phyloP scores from a whole-genome alignment of 306 rosid species.

The Castanopsis chinensis region DNA sequence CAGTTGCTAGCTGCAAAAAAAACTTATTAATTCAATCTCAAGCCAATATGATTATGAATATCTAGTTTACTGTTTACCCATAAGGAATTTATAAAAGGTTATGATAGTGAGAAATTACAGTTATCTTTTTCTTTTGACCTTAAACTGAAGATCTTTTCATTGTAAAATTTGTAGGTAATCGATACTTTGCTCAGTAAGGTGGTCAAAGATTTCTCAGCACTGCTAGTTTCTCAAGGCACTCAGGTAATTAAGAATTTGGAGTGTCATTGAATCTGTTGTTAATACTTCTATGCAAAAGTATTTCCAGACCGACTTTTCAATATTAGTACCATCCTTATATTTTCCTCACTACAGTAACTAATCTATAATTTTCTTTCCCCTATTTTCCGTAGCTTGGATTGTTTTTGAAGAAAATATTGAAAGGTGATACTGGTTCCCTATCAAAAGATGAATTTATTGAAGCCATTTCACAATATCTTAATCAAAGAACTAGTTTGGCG shows the following conservation, averaged over 20 bases:
- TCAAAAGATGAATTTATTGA: slow-evolving; percentile 68
- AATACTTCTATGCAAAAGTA: slow-evolving; percentile 1
- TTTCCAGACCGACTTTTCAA: not conserved
- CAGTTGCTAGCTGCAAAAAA: not conserved
- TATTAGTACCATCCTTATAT: not conserved
- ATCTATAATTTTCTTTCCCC: slow-evolving; percentile 5
- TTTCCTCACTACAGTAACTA: not conserved
- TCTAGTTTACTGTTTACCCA: not conserved
- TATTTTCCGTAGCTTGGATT: slow-evolving; percentile 62
- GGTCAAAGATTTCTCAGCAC: slow-evolving; percentile 77
- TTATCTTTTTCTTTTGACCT: not conserved
- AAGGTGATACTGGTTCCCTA: slow-evolving; percentile 41
- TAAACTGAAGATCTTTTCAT: not conserved
- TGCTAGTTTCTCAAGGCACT: slow-evolving; percentile 88
- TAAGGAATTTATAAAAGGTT: not conserved
- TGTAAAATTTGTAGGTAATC: slow-evolving; percentile 52
- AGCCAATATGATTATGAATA: not conserved
- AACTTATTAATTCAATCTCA: not conserved
- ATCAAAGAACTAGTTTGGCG: slow-evolving; percentile 57
- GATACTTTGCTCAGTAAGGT: slow-evolving; percentile 78
- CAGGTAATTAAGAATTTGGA: slow-evolving; percentile 54
- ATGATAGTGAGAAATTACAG: not conserved
- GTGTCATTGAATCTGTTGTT: slow-evolving; percentile 6
- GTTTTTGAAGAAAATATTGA: slow-evolving; percentile 76
- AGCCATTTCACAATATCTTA: slow-evolving; percentile 60